phyloP scores from a whole-genome alignment of 441 rosid species.

The Arabidopsis hybrid region DNA sequence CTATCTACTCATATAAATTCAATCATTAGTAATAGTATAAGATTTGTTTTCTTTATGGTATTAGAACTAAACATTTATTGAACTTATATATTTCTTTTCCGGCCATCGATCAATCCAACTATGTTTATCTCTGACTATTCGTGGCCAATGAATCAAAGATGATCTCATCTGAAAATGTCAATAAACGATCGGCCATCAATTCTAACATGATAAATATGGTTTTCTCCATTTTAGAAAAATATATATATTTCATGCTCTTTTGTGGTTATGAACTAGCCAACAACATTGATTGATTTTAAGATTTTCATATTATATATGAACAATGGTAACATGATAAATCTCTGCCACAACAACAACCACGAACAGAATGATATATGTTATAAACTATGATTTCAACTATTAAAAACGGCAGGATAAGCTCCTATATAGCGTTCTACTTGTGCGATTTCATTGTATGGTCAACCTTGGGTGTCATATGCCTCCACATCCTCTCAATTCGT shows the following conservation, averaged over 20 bases:
- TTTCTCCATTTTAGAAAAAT: too few relatives aligned
- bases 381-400: neutral
- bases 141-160: neutral
- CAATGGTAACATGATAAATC: neutral
- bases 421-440: neutral
- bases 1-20: neutral
- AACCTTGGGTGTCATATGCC: neutral
- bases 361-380: neutral
- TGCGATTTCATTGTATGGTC: neutral
- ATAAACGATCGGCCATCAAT: neutral
- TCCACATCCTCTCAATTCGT: neutral
- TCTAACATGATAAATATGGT: neutral
- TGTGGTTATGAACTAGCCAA: neutral
- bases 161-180: neutral
- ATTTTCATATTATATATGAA: too few relatives aligned
- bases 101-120: neutral
- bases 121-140: neutral
- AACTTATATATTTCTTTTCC: neutral
- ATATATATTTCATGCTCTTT: neutral
- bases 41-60: neutral
- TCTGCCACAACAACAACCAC: neutral
- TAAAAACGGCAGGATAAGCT: neutral
- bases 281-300: neutral
- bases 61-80: neutral
- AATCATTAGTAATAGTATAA: neutral